Conservation (phyloP, 2,329 filamentous ascomycete species). For the Capronia americana region DNA sequence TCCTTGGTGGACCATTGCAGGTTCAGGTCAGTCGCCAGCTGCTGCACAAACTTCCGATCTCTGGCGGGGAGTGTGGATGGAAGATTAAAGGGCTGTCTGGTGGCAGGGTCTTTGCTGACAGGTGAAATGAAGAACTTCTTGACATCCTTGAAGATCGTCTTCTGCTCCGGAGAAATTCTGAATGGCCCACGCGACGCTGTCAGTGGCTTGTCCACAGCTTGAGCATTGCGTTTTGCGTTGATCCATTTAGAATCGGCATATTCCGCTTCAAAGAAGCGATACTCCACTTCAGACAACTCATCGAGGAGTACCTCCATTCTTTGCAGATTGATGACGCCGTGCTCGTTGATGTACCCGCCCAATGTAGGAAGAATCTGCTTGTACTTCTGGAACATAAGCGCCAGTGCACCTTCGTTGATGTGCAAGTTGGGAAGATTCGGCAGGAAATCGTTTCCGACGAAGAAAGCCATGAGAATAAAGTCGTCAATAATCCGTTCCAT, state of each 20-base stretch:
- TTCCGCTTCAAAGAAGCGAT: conserved; percentile 90
- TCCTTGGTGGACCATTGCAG: conserved; percentile 69
- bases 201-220: conserved; percentile 64
- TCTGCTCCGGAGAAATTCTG: conserved; percentile 75
- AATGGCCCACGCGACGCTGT: conserved; percentile 63
- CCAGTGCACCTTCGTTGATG: conserved; percentile 96
- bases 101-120: conserved; percentile 56
- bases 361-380: conserved; percentile 86
- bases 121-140: conserved; percentile 81
- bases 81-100: conserved; percentile 69
- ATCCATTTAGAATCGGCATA: conserved; percentile 90
- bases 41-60: conserved; percentile 92
- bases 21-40: conserved; percentile 74
- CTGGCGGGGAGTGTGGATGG: conserved; percentile 74
- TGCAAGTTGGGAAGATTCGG: conserved; percentile 95
- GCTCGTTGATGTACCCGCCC: conserved; percentile 95
- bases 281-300: conserved; percentile 86
- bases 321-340: conserved; percentile 86
- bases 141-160: conserved; percentile 79
- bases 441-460: conserved; percentile 98
- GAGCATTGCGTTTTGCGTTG: conserved; percentile 78
- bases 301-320: conserved; percentile 78
- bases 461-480: conserved; percentile 99
- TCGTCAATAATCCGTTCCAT: conserved; percentile 98
- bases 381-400: conserved; percentile 97